Evolutionary conservation across 129 eudicot species (phyloP).

Genomic region (Tanacetum coccineum): DNA sequence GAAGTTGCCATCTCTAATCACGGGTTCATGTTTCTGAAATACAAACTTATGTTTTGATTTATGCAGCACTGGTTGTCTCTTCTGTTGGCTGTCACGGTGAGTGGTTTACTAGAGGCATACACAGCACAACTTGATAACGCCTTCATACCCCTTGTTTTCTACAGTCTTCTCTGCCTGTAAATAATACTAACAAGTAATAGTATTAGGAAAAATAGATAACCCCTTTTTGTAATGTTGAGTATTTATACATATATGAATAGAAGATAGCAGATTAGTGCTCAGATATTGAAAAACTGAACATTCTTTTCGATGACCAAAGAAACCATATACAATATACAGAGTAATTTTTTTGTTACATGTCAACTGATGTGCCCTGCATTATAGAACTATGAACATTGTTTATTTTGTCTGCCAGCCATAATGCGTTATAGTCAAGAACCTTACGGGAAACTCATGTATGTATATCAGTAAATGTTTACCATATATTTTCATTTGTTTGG

Average conservation of each 20-base stretch:
- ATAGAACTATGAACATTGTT: not conserved
- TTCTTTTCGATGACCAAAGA: not conserved
- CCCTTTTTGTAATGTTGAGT: slow-evolving; percentile 18
- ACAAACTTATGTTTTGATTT: slow-evolving; percentile 9
- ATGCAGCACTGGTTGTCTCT: slow-evolving; percentile 93
- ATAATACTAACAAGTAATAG: not conserved
- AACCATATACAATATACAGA: not conserved
- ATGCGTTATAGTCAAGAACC: not conserved
- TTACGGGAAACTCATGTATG: not conserved
- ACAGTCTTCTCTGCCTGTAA: slow-evolving; percentile 88
- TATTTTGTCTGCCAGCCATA: not conserved
- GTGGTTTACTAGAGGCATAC: slow-evolving; percentile 93
- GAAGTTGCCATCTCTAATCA: not conserved
- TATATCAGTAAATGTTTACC: not conserved
- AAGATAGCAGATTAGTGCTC: not conserved
- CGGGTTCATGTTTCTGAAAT: not conserved
- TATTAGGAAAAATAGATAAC: slow-evolving; percentile 14
- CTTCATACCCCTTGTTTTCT: slow-evolving; percentile 91
- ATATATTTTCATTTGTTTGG: no score
- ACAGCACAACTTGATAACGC: slow-evolving; percentile 98
- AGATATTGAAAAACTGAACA: not conserved
- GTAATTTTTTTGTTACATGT: not conserved
- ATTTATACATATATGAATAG: not conserved
- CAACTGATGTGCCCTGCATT: not conserved
- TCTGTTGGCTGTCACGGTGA: slow-evolving; percentile 69